A percentile compares a stretch with the other conserved stretches of the same genome.
phyloP scores from a whole-genome alignment of 306 rosid species.

The Quercus bicolor region DNA sequence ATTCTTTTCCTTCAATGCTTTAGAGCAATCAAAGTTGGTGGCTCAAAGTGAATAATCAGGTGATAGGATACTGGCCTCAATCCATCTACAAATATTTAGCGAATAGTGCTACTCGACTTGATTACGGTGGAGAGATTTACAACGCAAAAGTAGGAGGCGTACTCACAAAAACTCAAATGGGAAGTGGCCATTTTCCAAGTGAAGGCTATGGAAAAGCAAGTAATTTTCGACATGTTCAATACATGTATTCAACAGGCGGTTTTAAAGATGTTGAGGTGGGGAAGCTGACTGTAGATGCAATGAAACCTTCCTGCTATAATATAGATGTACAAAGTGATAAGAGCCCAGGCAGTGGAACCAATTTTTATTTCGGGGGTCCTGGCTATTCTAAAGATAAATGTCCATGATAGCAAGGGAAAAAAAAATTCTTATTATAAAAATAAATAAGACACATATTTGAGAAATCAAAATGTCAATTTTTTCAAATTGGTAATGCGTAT shows the following conservation, averaged over 20 bases:
- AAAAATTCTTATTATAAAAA: no score
- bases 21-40: constrained; percentile 25
- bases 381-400: constrained; percentile 13
- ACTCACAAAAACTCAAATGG: constrained; percentile 32
- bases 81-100: background rate
- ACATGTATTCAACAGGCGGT: background rate
- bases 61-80: constrained; percentile 29
- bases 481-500: no score
- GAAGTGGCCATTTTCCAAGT: constrained; percentile 25
- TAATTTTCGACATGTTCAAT: constrained; percentile 14
- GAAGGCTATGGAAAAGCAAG: constrained; percentile 16
- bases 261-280: background rate
- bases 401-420: background rate
- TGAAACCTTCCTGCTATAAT: constrained; percentile 23
- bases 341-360: background rate
- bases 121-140: constrained; percentile 23
- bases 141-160: background rate
- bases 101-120: background rate
- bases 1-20: background rate
- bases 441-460: no score
- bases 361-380: constrained; percentile 20
- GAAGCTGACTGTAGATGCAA: background rate
- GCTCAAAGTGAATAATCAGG: background rate
- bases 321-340: background rate
- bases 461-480: no score